Evolutionary conservation across 345 rosid genomes (phyloP).

Genomic region (Abelmoschus esculentus): DNA sequence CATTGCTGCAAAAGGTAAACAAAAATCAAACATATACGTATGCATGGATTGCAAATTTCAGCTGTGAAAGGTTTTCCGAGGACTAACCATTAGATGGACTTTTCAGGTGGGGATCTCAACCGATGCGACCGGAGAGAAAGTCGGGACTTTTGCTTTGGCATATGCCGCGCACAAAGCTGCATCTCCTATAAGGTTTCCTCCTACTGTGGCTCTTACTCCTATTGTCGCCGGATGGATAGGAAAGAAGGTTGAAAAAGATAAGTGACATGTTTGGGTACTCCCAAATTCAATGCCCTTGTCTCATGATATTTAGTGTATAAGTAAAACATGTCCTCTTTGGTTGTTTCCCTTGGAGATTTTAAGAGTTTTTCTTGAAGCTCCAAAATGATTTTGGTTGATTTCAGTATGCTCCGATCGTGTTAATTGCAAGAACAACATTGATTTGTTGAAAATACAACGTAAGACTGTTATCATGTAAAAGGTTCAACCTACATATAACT

Average conservation of each 20-base stretch:
- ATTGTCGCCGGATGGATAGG: slow-evolving; percentile 87
- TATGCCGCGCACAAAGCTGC: slow-evolving; percentile 97
- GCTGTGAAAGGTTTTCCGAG: background rate
- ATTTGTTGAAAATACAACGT: background rate
- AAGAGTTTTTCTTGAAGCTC: background rate
- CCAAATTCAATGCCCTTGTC: background rate
- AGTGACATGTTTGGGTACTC: slow-evolving; percentile 14
- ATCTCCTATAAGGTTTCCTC: slow-evolving; percentile 89
- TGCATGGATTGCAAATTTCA: no score
- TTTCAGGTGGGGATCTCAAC: slow-evolving; percentile 65
- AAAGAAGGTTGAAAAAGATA: slow-evolving; percentile 55
- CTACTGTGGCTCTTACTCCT: slow-evolving; percentile 84
- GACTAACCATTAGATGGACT: slow-evolving; percentile 4
- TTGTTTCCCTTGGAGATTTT: background rate
- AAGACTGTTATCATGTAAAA: background rate
- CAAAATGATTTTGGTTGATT: background rate
- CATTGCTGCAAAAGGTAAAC: slow-evolving; percentile 29
- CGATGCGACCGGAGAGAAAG: slow-evolving; percentile 66
- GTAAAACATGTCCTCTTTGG: background rate
- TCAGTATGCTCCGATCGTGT: background rate
- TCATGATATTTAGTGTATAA: background rate
- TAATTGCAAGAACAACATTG: background rate
- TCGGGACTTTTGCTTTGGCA: slow-evolving; percentile 82
- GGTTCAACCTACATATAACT: background rate
- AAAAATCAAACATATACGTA: background rate